Evolutionary conservation across 2,329 filamentous ascomycete genomes (phyloP).

Genomic region (Macrophomina tecta): DNA sequence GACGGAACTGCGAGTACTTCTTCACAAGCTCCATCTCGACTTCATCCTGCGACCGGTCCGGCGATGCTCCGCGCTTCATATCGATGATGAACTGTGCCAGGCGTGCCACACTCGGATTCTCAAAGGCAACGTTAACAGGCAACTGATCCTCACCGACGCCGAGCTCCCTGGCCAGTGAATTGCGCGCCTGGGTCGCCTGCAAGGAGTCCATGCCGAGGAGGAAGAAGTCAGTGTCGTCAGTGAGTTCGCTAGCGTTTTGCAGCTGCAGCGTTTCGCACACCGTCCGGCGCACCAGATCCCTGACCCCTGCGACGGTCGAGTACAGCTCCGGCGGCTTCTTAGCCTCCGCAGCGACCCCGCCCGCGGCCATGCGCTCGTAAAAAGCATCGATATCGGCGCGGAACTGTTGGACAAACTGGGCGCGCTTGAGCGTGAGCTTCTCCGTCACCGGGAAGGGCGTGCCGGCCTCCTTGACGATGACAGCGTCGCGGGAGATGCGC

Average conservation of each 20-base stretch:
- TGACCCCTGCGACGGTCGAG: slow-evolving; percentile 33
- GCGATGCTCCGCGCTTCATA: slow-evolving; percentile 44
- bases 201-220: slow-evolving; percentile 63
- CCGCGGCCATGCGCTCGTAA: slow-evolving; percentile 40
- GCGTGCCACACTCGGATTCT: slow-evolving; percentile 55
- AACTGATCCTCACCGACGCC: slow-evolving; percentile 53
- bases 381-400: slow-evolving; percentile 51
- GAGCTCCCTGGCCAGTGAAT: slow-evolving; percentile 57
- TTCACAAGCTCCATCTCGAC: slow-evolving; percentile 52
- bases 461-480: slow-evolving; percentile 28
- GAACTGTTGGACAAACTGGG: slow-evolving; percentile 54
- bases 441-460: slow-evolving; percentile 28
- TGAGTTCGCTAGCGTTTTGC: slow-evolving; percentile 60
- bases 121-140: slow-evolving; percentile 62
- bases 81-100: slow-evolving; percentile 51
- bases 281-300: slow-evolving; percentile 31
- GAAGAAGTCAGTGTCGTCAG: slow-evolving; percentile 64
- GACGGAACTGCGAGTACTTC: slow-evolving; percentile 46
- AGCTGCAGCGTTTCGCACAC: slow-evolving; percentile 6
- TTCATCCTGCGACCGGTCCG: slow-evolving; percentile 44
- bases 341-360: neutral
- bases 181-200: slow-evolving; percentile 63
- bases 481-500: slow-evolving; percentile 29
- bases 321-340: slow-evolving; percentile 30
- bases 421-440: slow-evolving; percentile 34